Evolutionary conservation across 1,139 yeast species (phyloP), one percentile per base, ranked within the genome.

Genomic region (Candida gigantensis): DNA sequence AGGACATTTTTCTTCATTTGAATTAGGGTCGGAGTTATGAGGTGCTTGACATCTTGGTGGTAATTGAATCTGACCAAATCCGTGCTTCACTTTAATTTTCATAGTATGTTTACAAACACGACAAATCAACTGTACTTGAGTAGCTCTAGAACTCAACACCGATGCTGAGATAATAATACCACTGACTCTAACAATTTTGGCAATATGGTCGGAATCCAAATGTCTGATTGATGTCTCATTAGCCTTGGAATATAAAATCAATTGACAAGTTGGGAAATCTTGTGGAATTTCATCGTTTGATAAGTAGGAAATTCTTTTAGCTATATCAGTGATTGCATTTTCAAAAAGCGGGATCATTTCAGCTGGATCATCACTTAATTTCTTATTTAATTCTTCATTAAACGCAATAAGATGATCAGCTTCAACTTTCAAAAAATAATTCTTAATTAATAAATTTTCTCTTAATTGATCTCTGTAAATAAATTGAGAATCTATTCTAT

Each of bases 151-250:
- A 21, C 87, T 74, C 41, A 92, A 72, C 14, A 95, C 92, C 2
- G 96, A 86, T 1, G 97, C 87, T 26, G 95, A 85, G 41, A 94
- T 92, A 49, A 94, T 77, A 48, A 94, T 94, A 30, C 98, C 99
- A 27, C 96, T 87, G 24, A 94, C 80, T 40, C 96, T 74, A 24
- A 94, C 94, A 42, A 94, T 82, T 60, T 86, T 86, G 24, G 97
- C 81, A 44, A 94, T 90, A 56, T 87, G 88, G 33, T 84, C 87
- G 1, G 97, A 85, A 55, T 85, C 94, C 45, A 94, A 72, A 43
- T 88, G 81, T 45, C 98, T 77, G 42, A 94, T 79, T 1, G 94
- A 74, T 2, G 84, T 74, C 41, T 81, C 79, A 43, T 81, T 78
- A 6, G 96, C 84, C 40, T 80, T 79, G 6, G 95, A 84, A 46